Evolutionary conservation across 2,329 filamentous ascomycete genomes (phyloP).

Genomic region (Camptophora hylomeconis): DNA sequence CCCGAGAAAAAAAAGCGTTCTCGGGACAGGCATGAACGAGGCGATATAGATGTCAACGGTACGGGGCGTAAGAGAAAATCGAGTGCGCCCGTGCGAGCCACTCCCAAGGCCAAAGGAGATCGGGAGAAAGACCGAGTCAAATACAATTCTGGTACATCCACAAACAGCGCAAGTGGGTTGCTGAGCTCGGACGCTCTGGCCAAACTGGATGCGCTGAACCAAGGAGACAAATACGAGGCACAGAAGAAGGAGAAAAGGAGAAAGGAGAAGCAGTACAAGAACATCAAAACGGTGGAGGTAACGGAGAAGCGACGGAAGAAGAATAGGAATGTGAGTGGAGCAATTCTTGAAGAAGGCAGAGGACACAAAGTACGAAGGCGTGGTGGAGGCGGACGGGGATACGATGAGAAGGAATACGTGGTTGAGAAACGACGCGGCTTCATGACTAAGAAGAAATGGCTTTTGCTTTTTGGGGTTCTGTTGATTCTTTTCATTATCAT

Average conservation of each 20-base stretch:
- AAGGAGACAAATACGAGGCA: conserved; percentile 36
- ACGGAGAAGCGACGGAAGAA: conserved; percentile 28
- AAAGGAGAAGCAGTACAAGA: conserved; percentile 22
- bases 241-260: conserved; percentile 27
- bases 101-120: conserved; percentile 6
- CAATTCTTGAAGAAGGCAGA: conserved; percentile 54
- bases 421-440: conserved; percentile 19
- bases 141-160: conserved; percentile 29
- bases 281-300: conserved; percentile 19
- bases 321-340: conserved; percentile 55
- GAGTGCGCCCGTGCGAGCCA: conserved; percentile 7
- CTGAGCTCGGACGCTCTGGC: conserved; percentile 47
- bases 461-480: conserved; percentile 41
- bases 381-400: conserved; percentile 24
- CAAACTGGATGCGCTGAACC: conserved; percentile 51
- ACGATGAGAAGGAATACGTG: conserved; percentile 36
- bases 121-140: conserved; percentile 15
- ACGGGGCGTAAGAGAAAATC: conserved; percentile 9
- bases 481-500: conserved; percentile 49
- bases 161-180: conserved; percentile 29
- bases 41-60: conserved; percentile 12
- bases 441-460: conserved; percentile 33
- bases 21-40: conserved; percentile 8
- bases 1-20: conserved; percentile 21
- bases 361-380: conserved; percentile 35